A percentile compares a stretch with the other conserved stretches of the same genome.
These are phyloP conservation scores for Globisporangium splendens DNA, from an alignment of 352 stramenopile genomes.

Conservation along the genomic window DNA sequence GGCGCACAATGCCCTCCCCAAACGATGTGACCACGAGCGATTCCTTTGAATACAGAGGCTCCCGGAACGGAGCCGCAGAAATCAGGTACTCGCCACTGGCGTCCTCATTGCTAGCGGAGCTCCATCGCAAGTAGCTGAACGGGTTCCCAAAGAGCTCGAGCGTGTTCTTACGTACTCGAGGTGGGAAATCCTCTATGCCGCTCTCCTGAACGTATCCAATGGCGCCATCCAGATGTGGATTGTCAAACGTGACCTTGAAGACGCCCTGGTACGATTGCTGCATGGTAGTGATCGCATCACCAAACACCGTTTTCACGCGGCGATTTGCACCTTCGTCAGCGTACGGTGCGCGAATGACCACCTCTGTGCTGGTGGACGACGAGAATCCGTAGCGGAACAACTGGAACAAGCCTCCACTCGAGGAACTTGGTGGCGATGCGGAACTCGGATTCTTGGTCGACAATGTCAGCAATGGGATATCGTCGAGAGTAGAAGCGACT, in stretches of 20 bases:
- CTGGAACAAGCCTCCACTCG: conserved; percentile 54
- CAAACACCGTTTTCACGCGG: conserved; percentile 56
- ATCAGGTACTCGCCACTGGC: conserved; percentile 8
- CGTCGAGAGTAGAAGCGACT: conserved; percentile 23
- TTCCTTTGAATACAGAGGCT: conserved; percentile 32
- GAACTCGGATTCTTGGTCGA: conserved; percentile 11
- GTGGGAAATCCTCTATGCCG: conserved; percentile 29
- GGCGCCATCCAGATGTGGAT: conserved; percentile 35
- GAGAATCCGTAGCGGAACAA: conserved; percentile 57
- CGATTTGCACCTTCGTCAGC: conserved; percentile 38
- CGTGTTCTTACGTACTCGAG: conserved; percentile 46
- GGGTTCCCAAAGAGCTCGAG: conserved; percentile 67
- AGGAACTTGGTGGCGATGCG: conserved; percentile 24
- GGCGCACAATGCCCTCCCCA: conserved; percentile 53
- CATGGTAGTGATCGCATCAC: conserved; percentile 48
- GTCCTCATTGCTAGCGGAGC: conserved; percentile 18
- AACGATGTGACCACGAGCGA: conserved; percentile 61
- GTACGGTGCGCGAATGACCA: conserved; percentile 23
- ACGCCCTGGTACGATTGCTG: conserved; percentile 38
- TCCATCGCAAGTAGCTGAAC: conserved; percentile 62
- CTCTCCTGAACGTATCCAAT: conserved; percentile 51
- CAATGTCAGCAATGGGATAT: conserved; percentile 33
- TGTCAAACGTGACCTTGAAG: conserved; percentile 45
- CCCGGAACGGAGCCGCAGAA: conserved; percentile 12
- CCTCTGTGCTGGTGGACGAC: conserved; percentile 5